A percentile compares a stretch with the other conserved stretches of the same genome.
Conservation (phyloP, 2,329 filamentous ascomycete species). For the Neonectria neomacrospora region DNA sequence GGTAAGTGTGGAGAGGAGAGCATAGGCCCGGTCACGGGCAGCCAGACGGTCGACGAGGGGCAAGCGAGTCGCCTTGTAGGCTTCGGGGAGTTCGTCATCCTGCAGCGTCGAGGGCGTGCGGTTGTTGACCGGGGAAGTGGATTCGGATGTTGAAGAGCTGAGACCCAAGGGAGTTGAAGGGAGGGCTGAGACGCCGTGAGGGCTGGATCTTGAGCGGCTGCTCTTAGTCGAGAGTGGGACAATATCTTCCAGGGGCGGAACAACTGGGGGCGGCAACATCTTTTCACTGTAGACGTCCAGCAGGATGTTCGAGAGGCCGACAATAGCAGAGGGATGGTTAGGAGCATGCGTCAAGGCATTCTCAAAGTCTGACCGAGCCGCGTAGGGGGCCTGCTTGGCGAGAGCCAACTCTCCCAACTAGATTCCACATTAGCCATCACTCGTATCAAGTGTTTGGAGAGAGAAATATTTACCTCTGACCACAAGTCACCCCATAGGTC, state of each 20-base stretch:
- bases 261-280: slow-evolving; percentile 67
- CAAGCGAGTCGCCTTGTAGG: slow-evolving; percentile 69
- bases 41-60: slow-evolving; percentile 85
- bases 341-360: slow-evolving; percentile 81
- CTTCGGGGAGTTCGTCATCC: slow-evolving; percentile 59
- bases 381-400: slow-evolving; percentile 70
- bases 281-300: slow-evolving; percentile 84
- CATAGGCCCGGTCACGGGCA: slow-evolving; percentile 88
- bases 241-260: slow-evolving; percentile 55
- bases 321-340: slow-evolving; percentile 82
- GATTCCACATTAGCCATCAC: slow-evolving; percentile 43
- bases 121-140: slow-evolving; percentile 25
- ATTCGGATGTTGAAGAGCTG: slow-evolving; percentile 44
- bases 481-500: slow-evolving; percentile 87
- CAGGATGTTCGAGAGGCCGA: slow-evolving; percentile 85
- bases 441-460: not conserved
- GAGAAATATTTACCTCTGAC: slow-evolving; percentile 72
- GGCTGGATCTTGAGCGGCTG: slow-evolving; percentile 11
- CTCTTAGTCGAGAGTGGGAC: slow-evolving; percentile 14
- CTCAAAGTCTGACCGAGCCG: slow-evolving; percentile 83
- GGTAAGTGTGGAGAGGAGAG: slow-evolving; percentile 82
- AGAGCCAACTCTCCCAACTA: slow-evolving; percentile 76
- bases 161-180: slow-evolving; percentile 62
- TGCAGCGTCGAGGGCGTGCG: slow-evolving; percentile 39
- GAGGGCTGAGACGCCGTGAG: slow-evolving; percentile 42